Conservation (phyloP, 805 yeast species). For the Vanderwaltozyma verrucispora region DNA sequence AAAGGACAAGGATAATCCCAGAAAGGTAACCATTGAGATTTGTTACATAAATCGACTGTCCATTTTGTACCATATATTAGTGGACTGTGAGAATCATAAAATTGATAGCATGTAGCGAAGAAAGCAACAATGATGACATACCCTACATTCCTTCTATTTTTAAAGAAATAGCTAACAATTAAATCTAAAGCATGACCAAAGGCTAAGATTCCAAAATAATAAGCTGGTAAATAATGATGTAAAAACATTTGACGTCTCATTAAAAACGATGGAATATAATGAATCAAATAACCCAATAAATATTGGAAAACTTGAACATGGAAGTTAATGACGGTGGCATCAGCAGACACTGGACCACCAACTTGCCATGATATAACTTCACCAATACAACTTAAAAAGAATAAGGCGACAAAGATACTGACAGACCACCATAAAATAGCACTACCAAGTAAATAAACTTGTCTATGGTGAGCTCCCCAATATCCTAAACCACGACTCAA, state of each 20-base stretch:
- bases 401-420: conserved; percentile 41
- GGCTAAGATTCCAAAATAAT: conserved; percentile 75
- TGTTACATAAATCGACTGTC: conserved; percentile 59
- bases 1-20: conserved; percentile 88
- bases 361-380: conserved; percentile 55
- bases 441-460: conserved; percentile 66
- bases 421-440: conserved; percentile 74
- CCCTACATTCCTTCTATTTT: conserved; percentile 35
- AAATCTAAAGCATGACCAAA: conserved; percentile 60
- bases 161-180: conserved; percentile 34
- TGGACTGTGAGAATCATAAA: conserved; percentile 57
- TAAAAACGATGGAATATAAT: conserved; percentile 64
- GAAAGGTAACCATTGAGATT: conserved; percentile 44
- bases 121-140: conserved; percentile 39
- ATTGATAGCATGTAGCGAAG: conserved; percentile 38
- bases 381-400: conserved; percentile 35
- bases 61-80: conserved; percentile 70
- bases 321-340: conserved; percentile 51
- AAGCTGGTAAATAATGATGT: conserved; percentile 90
- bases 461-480: conserved; percentile 47
- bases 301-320: conserved; percentile 54
- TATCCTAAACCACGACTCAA: conserved; percentile 71
- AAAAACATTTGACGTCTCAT: conserved; percentile 91
- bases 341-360: conserved; percentile 39
- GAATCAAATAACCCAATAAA: conserved; percentile 60